Evolutionary conservation across 106 monocot genomes (phyloP).

Genomic region (Narthecium ossifragum): DNA sequence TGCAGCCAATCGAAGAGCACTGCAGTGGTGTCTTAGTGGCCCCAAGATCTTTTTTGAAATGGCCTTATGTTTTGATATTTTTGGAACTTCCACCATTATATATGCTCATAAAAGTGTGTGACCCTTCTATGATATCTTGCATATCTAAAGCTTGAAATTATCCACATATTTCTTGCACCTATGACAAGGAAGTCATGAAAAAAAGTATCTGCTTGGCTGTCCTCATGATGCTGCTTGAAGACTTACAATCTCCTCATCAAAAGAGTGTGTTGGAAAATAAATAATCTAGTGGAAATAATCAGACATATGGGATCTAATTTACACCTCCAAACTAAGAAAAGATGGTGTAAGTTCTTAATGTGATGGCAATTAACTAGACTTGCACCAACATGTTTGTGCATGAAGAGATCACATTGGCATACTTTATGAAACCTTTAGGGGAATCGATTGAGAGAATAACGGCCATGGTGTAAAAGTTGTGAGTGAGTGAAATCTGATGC

Average conservation of each 20-base stretch:
- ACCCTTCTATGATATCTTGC: neutral
- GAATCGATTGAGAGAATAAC: too few species aligned
- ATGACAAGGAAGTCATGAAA: slow-evolving; percentile 4
- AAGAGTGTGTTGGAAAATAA: neutral
- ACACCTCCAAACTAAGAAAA: too few species aligned
- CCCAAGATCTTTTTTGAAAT: slow-evolving; percentile 4
- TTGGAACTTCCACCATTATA: slow-evolving; percentile 5
- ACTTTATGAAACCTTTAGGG: too few species aligned
- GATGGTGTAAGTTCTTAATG: too few species aligned
- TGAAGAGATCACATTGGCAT: too few species aligned
- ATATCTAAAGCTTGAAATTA: neutral
- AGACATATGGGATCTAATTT: too few species aligned
- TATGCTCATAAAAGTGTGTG: neutral
- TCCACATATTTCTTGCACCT: neutral
- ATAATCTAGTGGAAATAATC: too few species aligned
- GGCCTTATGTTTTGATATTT: slow-evolving; percentile 10
- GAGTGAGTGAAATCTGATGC: too few species aligned
- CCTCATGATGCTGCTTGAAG: neutral
- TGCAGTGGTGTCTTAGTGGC: neutral
- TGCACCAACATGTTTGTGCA: too few species aligned
- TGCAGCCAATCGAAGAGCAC: neutral
- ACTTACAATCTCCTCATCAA: too few species aligned
- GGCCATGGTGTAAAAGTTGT: too few species aligned
- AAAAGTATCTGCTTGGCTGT: neutral
- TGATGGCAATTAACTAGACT: too few species aligned